These are phyloP conservation scores for Magnaporthiopsis incrustans DNA, from an alignment of 2,329 filamentous ascomycete species.

Conservation along the genomic window DNA sequence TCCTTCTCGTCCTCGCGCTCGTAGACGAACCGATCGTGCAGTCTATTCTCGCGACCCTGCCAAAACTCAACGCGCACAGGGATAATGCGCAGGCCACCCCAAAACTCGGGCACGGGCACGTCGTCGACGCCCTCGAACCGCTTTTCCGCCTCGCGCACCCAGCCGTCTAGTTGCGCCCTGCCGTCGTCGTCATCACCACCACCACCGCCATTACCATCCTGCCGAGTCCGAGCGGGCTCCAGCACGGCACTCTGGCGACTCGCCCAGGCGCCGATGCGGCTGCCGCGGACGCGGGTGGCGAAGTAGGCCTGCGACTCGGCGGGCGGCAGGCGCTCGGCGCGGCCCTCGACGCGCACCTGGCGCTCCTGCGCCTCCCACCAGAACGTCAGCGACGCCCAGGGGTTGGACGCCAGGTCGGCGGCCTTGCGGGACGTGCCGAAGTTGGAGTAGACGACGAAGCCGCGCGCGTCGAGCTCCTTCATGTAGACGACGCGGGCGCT, in stretches of 20 bases:
- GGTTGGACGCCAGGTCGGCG: constrained; percentile 58
- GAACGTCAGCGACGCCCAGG: constrained; percentile 76
- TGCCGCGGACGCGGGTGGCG: constrained; percentile 66
- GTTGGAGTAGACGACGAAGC: constrained; percentile 92
- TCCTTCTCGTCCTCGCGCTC: constrained; percentile 44
- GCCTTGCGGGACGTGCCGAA: constrained; percentile 70
- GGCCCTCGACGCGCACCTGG: constrained; percentile 80
- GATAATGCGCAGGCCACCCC: constrained; percentile 82
- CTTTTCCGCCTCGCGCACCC: constrained; percentile 69
- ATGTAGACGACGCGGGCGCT: constrained; percentile 85
- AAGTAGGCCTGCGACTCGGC: constrained; percentile 68
- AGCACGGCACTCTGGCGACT: constrained; percentile 80
- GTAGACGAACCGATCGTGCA: constrained; percentile 94
- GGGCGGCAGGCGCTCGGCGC: constrained; percentile 53
- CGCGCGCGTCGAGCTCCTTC: constrained; percentile 77
- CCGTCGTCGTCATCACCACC: constrained; percentile 40
- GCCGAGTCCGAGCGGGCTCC: constrained; percentile 25
- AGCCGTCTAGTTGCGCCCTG: constrained; percentile 67
- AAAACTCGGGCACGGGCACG: constrained; percentile 88
- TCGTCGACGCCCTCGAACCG: constrained; percentile 66
- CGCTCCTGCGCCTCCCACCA: constrained; percentile 83
- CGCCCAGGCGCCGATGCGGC: constrained; percentile 85
- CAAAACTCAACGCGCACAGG: constrained; percentile 92
- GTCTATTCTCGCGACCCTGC: constrained; percentile 75
- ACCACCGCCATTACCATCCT: no score